Evolutionary conservation across 129 eudicot species (phyloP).

Genomic region (Flaveria brownii): DNA sequence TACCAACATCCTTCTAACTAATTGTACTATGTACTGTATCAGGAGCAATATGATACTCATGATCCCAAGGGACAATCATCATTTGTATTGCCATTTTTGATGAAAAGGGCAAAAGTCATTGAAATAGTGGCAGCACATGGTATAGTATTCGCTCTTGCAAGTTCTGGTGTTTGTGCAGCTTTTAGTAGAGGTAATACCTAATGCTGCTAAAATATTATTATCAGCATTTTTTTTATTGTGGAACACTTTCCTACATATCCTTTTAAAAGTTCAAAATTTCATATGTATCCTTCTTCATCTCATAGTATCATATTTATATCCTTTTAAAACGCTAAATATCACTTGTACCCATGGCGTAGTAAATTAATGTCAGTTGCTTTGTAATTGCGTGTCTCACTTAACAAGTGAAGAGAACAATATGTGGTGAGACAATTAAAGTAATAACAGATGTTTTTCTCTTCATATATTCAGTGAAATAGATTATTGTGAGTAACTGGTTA

Average conservation of each 20-base stretch:
- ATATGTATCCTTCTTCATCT: background rate
- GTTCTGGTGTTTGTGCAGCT: conserved; percentile 83
- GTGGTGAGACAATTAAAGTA: background rate
- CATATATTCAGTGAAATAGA: background rate
- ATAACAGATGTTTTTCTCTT: background rate
- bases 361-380: background rate
- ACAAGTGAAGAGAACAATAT: background rate
- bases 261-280: background rate
- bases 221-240: background rate
- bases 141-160: conserved; percentile 74
- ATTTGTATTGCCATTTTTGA: conserved; percentile 55
- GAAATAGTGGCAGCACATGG: conserved; percentile 84
- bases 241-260: background rate
- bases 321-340: background rate
- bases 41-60: conserved; percentile 62
- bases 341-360: background rate
- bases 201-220: background rate
- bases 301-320: background rate
- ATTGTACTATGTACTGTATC: conserved; percentile 18
- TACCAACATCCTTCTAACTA: conserved; percentile 9
- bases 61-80: conserved; percentile 66
- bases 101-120: conserved; percentile 65
- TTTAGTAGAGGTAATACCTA: conserved; percentile 62
- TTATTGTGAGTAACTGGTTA: background rate
- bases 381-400: background rate